Percentiles rank a stretch among this genome's conserved stretches.
These are phyloP conservation scores for Flaveria ramosissima DNA, from an alignment of 129 eudicot genomes.

Conservation along the genomic window DNA sequence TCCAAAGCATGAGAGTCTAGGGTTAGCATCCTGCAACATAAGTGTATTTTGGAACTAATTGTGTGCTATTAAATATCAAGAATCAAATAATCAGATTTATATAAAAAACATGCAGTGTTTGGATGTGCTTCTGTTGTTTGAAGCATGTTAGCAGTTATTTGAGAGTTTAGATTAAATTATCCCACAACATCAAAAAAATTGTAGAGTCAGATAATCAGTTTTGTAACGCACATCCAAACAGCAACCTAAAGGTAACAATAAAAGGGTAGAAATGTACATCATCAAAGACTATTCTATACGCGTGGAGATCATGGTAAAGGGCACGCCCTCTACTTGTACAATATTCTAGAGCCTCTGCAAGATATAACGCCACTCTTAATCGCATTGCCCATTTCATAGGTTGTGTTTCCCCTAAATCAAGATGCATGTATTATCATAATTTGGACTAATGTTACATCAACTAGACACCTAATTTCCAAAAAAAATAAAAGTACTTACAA, in stretches of 20 bases:
- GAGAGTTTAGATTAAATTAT: not conserved
- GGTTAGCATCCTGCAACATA: constrained; percentile 70
- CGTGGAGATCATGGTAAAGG: constrained; percentile 88
- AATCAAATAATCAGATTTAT: not conserved
- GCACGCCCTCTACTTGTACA: constrained; percentile 87
- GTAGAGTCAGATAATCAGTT: not conserved
- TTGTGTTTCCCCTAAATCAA: constrained; percentile 79
- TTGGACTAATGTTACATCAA: not conserved
- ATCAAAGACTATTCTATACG: constrained; percentile 82
- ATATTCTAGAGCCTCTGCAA: constrained; percentile 85
- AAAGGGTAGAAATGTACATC: constrained; percentile 43
- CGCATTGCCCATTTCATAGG: constrained; percentile 99
- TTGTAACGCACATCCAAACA: not conserved
- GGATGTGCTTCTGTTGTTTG: constrained; percentile 14
- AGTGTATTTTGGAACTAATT: not conserved
- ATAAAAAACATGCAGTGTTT: constrained; percentile 6
- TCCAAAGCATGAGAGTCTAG: constrained; percentile 90
- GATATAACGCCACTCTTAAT: constrained; percentile 84
- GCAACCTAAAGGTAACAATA: not conserved
- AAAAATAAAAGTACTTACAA: constrained; percentile 49
- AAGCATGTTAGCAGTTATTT: not conserved
- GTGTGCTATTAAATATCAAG: not conserved
- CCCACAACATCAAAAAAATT: not conserved
- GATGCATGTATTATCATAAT: constrained; percentile 31
- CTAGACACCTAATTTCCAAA: not conserved